Evolutionary conservation across 2,329 filamentous ascomycete species (phyloP).

Genomic region (Emericellopsis atlantica): DNA sequence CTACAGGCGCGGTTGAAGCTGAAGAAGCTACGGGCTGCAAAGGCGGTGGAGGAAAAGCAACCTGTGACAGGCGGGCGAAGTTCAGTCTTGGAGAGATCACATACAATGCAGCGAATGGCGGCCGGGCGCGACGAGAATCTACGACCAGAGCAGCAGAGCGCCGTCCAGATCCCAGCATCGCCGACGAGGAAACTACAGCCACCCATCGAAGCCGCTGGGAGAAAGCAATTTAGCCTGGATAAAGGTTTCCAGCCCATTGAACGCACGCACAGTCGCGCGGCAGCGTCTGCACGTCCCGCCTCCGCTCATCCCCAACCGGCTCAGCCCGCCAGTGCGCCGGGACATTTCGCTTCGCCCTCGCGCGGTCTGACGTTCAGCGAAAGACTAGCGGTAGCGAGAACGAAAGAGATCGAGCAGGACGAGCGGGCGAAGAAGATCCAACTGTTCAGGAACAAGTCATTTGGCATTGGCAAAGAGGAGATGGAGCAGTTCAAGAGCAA

Average conservation of each 20-base stretch:
- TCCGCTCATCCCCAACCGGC: conserved; percentile 21
- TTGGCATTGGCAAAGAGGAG: conserved; percentile 43
- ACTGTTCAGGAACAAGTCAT: conserved; percentile 39
- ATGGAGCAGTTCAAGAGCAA: conserved; percentile 46
- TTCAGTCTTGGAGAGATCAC: no score
- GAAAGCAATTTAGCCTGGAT: conserved; percentile 64
- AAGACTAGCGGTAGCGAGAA: conserved; percentile 60
- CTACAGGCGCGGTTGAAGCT: conserved; percentile 81
- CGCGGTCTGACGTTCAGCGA: conserved; percentile 62
- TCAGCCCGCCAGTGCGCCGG: neutral
- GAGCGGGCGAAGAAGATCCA: conserved; percentile 40
- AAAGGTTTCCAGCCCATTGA: conserved; percentile 73
- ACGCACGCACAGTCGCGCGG: conserved; percentile 67
- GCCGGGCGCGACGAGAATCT: neutral
- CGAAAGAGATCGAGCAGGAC: conserved; percentile 35
- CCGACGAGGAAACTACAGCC: conserved; percentile 42
- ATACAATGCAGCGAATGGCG: no score
- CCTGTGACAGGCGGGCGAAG: no score
- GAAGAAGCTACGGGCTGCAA: conserved; percentile 65
- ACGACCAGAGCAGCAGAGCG: neutral
- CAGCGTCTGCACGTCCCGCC: conserved; percentile 23
- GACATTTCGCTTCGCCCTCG: conserved; percentile 6
- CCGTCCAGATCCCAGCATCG: conserved; percentile 62
- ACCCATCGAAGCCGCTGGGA: conserved; percentile 58
- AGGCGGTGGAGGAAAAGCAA: conserved; percentile 6